phyloP scores from a whole-genome alignment of 2,329 filamentous ascomycete genomes.

The Xylaria hypoxylon region DNA sequence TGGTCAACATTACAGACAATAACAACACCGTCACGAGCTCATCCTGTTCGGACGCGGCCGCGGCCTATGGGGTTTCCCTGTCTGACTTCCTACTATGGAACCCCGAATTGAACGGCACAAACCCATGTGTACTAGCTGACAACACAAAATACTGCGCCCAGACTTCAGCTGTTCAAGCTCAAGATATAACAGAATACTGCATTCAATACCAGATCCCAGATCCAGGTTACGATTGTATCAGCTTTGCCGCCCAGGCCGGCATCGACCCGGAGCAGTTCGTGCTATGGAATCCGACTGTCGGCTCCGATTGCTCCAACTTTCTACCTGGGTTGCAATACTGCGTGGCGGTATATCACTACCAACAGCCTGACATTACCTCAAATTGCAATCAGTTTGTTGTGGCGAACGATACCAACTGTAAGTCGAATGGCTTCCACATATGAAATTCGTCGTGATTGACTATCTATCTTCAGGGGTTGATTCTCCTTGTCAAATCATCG shows the following conservation, averaged over 20 bases:
- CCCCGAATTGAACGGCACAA: slow-evolving; percentile 13
- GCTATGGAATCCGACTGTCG: slow-evolving; percentile 19
- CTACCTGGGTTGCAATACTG: slow-evolving; percentile 17
- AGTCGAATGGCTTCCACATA: slow-evolving; percentile 9
- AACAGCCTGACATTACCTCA: slow-evolving; percentile 17
- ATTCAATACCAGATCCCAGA: slow-evolving; percentile 14
- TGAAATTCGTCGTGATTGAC: slow-evolving; percentile 12
- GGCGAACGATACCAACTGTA: slow-evolving; percentile 23
- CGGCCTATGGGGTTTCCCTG: slow-evolving; percentile 16
- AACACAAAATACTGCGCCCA: slow-evolving; percentile 19
- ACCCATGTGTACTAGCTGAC: slow-evolving; percentile 5
- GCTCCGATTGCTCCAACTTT: slow-evolving; percentile 21
- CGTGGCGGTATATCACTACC: slow-evolving; percentile 21
- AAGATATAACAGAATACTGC: slow-evolving; percentile 18
- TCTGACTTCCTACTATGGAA: slow-evolving; percentile 25
- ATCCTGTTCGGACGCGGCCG: slow-evolving; percentile 11
- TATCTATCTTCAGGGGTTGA: slow-evolving; percentile 10
- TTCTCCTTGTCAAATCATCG: slow-evolving; percentile 25
- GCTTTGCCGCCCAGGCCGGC: slow-evolving; percentile 13
- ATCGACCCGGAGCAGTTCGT: slow-evolving; percentile 16
- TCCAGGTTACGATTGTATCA: slow-evolving; percentile 12
- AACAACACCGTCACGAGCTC: slow-evolving; percentile 17
- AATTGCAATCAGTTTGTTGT: slow-evolving; percentile 25
- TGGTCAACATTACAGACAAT: slow-evolving; percentile 7
- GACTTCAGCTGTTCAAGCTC: slow-evolving; percentile 2